Percentiles rank a stretch among this genome's conserved stretches.
These are phyloP conservation scores for Tuber calosporum DNA, from an alignment of 495 filamentous ascomycete species.

Conservation along the genomic window DNA sequence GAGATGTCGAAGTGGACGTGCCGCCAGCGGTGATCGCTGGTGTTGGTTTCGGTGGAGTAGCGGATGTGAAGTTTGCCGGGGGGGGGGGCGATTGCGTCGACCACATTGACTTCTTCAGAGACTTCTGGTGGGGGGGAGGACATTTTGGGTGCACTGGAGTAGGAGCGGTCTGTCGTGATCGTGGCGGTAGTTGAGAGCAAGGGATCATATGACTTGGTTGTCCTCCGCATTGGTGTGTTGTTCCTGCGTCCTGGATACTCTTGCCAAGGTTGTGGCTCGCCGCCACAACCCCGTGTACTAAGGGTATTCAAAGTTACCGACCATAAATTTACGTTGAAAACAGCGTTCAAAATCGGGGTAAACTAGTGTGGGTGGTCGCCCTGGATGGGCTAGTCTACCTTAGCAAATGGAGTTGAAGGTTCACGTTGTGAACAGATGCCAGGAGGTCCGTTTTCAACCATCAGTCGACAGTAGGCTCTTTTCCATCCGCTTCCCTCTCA, in stretches of 20 bases:
- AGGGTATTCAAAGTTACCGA: no score
- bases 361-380: no score
- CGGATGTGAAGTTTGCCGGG: constrained; percentile 18
- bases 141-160: neutral
- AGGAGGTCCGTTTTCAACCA: no score
- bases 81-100: constrained; percentile 15
- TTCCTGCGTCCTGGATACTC: neutral
- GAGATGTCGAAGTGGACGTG: constrained; percentile 22
- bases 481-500: no score
- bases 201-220: neutral
- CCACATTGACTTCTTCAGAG: constrained; percentile 18
- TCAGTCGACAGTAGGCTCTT: no score
- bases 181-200: neutral
- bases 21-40: constrained; percentile 9
- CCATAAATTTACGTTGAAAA: no score
- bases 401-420: no score
- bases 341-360: no score
- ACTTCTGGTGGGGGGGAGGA: constrained; percentile 11
- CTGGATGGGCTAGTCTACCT: no score
- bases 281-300: no score
- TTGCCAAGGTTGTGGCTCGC: no score
- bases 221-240: neutral
- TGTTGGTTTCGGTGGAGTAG: constrained; percentile 17
- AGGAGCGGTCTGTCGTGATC: neutral
- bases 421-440: no score